These are phyloP conservation scores for Aspergillus sclerotiicarbonarius DNA, from an alignment of 495 filamentous ascomycete species.

Conservation along the genomic window DNA sequence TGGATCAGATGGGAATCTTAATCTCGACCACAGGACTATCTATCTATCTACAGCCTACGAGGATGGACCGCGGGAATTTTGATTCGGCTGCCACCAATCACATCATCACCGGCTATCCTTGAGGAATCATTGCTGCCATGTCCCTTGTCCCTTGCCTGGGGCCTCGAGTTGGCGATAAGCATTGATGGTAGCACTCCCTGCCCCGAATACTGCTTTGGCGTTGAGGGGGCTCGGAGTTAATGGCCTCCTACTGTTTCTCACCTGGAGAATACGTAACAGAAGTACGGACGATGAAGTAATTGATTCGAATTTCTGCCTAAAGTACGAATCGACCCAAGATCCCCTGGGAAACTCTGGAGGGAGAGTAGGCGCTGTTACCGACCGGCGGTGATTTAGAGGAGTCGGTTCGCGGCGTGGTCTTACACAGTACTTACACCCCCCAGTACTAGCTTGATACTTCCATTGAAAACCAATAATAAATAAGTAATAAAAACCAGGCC, in stretches of 20 bases:
- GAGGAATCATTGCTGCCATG: neutral
- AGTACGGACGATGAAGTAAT: neutral
- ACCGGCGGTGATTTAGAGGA: neutral
- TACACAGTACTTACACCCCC: no score
- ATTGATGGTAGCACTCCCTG: no score
- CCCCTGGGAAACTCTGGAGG: neutral
- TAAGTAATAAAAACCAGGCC: no score
- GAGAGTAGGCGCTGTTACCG: neutral
- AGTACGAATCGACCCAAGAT: neutral
- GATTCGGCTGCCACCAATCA: neutral
- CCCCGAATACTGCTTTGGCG: no score
- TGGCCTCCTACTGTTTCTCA: no score
- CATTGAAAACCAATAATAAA: no score
- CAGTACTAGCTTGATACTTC: no score
- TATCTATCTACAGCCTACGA: neutral
- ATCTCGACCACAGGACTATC: neutral
- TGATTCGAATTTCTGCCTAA: neutral
- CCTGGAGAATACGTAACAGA: neutral
- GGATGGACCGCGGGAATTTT: neutral
- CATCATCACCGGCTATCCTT: no score
- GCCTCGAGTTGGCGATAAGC: neutral
- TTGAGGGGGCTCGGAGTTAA: no score
- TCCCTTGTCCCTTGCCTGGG: neutral
- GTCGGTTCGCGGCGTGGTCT: no score
- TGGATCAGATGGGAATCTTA: constrained; percentile 3